These are phyloP conservation scores for Xylariaceae sp. DNA, from an alignment of 2,329 filamentous ascomycete genomes.

Conservation along the genomic window DNA sequence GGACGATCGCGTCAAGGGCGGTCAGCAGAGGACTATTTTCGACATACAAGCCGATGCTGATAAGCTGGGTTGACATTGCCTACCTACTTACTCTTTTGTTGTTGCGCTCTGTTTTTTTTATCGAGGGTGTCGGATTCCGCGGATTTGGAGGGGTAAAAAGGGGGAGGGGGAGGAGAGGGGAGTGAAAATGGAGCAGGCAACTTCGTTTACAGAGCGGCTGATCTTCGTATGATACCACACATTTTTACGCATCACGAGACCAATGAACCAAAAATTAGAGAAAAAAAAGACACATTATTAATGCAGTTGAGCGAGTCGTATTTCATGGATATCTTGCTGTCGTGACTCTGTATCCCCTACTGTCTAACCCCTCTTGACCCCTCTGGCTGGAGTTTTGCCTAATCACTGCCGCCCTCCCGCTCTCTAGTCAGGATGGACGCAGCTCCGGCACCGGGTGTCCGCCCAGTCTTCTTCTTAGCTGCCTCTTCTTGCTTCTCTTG, in stretches of 20 bases:
- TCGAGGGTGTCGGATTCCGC: no score
- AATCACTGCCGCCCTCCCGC: slow-evolving; percentile 34
- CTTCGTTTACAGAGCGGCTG: slow-evolving; percentile 22
- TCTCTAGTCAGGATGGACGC: slow-evolving; percentile 69
- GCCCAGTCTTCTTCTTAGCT: slow-evolving; percentile 87
- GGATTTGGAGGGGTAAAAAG: no score
- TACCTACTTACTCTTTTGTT: background rate
- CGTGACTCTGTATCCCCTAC: slow-evolving; percentile 9
- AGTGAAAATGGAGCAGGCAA: background rate
- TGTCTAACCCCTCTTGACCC: background rate
- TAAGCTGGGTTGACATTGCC: slow-evolving; percentile 57
- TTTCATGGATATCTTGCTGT: slow-evolving; percentile 4
- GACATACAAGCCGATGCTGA: slow-evolving; percentile 70
- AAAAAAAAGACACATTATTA: slow-evolving; percentile 1
- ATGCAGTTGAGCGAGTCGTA: slow-evolving; percentile 6
- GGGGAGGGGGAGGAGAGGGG: background rate
- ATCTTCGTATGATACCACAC: slow-evolving; percentile 32
- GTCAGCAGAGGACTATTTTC: slow-evolving; percentile 62
- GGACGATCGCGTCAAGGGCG: slow-evolving; percentile 69
- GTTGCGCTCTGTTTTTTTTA: no score
- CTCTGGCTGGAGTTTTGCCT: slow-evolving; percentile 6
- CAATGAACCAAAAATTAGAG: slow-evolving; percentile 13
- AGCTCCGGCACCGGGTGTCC: slow-evolving; percentile 62
- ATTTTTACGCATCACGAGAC: slow-evolving; percentile 20
- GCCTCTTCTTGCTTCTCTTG: slow-evolving; percentile 99